These are phyloP conservation scores for Exophiala sp. DNA, from an alignment of 2,329 filamentous ascomycete species.

Conservation along the genomic window DNA sequence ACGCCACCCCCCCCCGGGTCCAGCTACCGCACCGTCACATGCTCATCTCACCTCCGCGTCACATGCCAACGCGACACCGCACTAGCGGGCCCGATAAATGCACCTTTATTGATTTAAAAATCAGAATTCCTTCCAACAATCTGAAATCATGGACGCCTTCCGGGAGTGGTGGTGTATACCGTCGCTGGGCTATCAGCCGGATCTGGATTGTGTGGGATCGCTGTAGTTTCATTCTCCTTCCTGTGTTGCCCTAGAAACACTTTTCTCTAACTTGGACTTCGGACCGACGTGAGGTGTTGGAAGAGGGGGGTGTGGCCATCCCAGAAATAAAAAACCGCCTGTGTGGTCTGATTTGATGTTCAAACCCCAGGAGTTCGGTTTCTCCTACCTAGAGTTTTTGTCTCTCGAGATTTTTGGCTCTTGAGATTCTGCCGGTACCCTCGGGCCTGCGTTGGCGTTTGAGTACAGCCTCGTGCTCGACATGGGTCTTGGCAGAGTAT, in stretches of 20 bases:
- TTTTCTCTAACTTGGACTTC: too few relatives aligned
- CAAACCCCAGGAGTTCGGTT: neutral
- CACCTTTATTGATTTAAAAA: neutral
- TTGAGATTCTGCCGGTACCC: neutral
- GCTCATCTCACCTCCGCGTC: neutral
- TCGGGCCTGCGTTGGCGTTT: neutral
- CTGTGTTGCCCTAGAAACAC: neutral
- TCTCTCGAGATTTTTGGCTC: neutral
- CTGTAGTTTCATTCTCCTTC: neutral
- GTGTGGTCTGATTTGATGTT: too few relatives aligned
- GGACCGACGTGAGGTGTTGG: neutral
- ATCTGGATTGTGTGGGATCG: neutral
- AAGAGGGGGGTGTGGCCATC: conserved; percentile 1
- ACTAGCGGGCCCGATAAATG: neutral
- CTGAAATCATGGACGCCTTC: neutral
- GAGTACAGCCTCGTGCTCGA: too few relatives aligned
- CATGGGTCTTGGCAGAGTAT: too few relatives aligned
- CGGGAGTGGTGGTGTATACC: neutral
- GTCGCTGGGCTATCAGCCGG: neutral
- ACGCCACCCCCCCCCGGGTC: too few relatives aligned
- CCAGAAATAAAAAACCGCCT: neutral
- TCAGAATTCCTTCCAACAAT: neutral
- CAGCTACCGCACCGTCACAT: too few relatives aligned
- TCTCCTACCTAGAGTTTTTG: conserved; percentile 1
- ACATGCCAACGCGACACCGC: neutral